phyloP scores from a whole-genome alignment of 2,329 filamentous ascomycete species.

The Alternaria postmessia region DNA sequence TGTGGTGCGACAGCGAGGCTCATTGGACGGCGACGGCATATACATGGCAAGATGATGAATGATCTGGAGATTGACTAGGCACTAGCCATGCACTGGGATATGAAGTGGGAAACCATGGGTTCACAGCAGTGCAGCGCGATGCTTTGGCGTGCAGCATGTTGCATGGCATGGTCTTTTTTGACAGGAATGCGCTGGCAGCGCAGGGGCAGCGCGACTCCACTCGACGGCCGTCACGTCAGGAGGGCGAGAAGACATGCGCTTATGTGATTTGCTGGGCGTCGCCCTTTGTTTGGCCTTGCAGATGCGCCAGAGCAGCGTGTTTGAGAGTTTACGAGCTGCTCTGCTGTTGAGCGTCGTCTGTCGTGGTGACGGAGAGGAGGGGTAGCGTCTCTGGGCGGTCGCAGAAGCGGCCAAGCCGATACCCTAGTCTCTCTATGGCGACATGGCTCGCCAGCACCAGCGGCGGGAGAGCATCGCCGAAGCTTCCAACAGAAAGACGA shows the following conservation, averaged over 20 bases:
- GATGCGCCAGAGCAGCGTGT: conserved; percentile 18
- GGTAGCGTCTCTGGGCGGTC: conserved; percentile 21
- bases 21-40: conserved; percentile 28
- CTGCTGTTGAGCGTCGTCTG: conserved; percentile 4
- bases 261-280: conserved; percentile 27
- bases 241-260: conserved; percentile 21
- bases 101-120: conserved; percentile 42
- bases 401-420: conserved; percentile 29
- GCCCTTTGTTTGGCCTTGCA: neutral
- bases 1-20: conserved; percentile 21
- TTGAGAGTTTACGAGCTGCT: conserved; percentile 9
- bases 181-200: conserved; percentile 32
- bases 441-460: conserved; percentile 3
- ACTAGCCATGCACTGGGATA: conserved; percentile 37
- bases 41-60: conserved; percentile 4
- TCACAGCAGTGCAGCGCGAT: conserved; percentile 37
- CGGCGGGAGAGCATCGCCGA: conserved; percentile 10
- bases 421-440: conserved; percentile 7
- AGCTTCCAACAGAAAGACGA: conserved; percentile 9
- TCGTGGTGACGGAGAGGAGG: conserved; percentile 6
- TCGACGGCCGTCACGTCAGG: conserved; percentile 32
- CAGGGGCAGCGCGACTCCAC: conserved; percentile 26
- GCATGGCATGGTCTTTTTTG: conserved; percentile 28
- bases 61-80: conserved; percentile 17
- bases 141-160: conserved; percentile 37